Base-by-base conservation (phyloP, 495 filamentous ascomycete species). In the Penicillium subrubescens region DNA sequence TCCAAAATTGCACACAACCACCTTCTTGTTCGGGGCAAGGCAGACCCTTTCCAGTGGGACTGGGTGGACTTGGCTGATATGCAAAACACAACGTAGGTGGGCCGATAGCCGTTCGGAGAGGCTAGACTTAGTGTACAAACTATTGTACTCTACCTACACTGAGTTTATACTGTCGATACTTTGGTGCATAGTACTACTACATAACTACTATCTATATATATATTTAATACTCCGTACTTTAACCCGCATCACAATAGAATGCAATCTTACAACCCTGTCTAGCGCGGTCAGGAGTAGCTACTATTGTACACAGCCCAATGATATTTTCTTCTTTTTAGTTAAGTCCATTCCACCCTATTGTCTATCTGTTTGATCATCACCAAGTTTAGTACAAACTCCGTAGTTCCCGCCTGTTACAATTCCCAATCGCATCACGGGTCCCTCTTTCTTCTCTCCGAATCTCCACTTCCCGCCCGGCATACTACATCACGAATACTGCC, bases 11-110 rank as follows among this genome's bases (percentile, higher is more conserved):
- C 55, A 43, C 51, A 56, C 46, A 70, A 69, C 66, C 66, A 73
- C 71, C 71, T 73, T 73, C 71, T 69, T 66, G n/a, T 60, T 71
- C 21, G 33, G 67, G 71, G 21, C 46, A 62, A 71, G 34, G 43
- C 27, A 56, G 53, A 15, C 25, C 17, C 29, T 25, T 56, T 15
- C 53, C 53, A 15, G 51, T 60, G 58, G 61, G 55, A 39, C 61
- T 43, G 60, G 34, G 53, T 58, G 52, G 54, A 57, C 56, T 59
- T 33, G 62, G 33, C 43, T 52, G 34, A 44, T 55, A 63, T 69
- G 71, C 71, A 73, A 62, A 67, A 71, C 68, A 72, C 61, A 31
- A 17, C 14, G 52, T 59, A 57, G 60, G 58, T 48, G 33, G 60
- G 43, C 34, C 23, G 27, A 52, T 52, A 17, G 48, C 25, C 48